Evolutionary conservation across 2,329 filamentous ascomycete genomes (phyloP), one percentile per base, ranked within the genome.

Genomic region (Sarocladium brachiariae): DNA sequence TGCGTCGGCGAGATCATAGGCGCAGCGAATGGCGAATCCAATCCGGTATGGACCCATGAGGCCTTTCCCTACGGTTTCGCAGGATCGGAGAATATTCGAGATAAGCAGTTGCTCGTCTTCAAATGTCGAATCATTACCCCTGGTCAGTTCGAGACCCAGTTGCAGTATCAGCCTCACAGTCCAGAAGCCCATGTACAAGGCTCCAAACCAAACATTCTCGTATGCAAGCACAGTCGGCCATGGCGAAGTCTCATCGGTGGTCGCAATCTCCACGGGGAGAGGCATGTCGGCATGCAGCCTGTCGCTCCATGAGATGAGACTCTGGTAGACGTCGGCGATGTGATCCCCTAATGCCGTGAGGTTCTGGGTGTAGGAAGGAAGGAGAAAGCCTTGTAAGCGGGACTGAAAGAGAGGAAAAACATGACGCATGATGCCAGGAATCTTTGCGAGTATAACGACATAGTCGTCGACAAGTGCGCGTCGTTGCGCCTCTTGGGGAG

Each of bases 121-220:
- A 24, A 39, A 35, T 6, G 38, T 31, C 6, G 11, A 35, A 21
- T 35, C 27, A 27, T 11, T 31, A 16, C 18, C 34, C 11, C 23
- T 30, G 19, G 18, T 31, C 19, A 51, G 14, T 18, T 31, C 31
- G 5, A 51, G 31, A 19, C 50, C 31, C 8, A 48, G 14, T 13
- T 49, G 50, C 18, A 51, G 31, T 8, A 51, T 48, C 10, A 51
- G 27, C 21, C 25, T 23, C 9, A 45, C 33, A 16, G 50, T 39
- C 50, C 50, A 51, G 43, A 24, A 51, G 6, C 50, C 50, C 43
- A 51, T 51, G 33, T 51, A 48, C 21, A 51, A 19, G 16, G 50
- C 19, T 9, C 50, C 50, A n/a, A 48, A 31, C 50, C 50, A 51
- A 14, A 39, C 21, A 30, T 48, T 51, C n/a, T 51, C 43, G 25